phyloP scores from a whole-genome alignment of 768 basidiomycete genomes.

The Rickenella mellea region DNA sequence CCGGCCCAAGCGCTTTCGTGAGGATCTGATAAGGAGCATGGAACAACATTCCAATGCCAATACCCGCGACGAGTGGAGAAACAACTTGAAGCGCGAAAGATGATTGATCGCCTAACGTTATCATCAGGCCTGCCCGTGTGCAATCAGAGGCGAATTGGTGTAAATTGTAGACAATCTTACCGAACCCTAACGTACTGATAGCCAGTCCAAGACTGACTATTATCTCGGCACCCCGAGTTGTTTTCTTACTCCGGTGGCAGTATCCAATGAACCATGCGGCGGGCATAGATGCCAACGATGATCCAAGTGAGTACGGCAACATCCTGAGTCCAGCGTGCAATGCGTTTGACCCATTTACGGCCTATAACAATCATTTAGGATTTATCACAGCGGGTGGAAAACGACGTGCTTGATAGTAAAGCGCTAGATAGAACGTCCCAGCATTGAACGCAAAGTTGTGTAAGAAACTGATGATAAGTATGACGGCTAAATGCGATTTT shows the following conservation, averaged over 20 bases:
- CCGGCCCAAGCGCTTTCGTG: conserved; percentile 50
- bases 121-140: conserved; percentile 60
- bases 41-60: conserved; percentile 77
- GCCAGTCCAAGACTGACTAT: conserved; percentile 55
- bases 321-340: conserved; percentile 64
- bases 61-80: conserved; percentile 65
- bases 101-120: conserved; percentile 47
- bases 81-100: conserved; percentile 32
- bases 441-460: conserved; percentile 80
- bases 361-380: conserved; percentile 28
- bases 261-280: conserved; percentile 76
- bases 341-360: conserved; percentile 61
- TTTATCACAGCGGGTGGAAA: conserved; percentile 2
- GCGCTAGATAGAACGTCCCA: conserved; percentile 78
- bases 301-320: conserved; percentile 79
- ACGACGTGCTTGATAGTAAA: conserved; percentile 65
- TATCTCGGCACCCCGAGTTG: conserved; percentile 58
- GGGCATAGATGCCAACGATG: conserved; percentile 77
- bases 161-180: conserved; percentile 27
- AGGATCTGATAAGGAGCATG: conserved; percentile 82
- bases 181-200: conserved; percentile 64
- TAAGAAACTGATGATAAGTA: conserved; percentile 63
- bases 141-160: conserved; percentile 9
- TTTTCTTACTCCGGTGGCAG: conserved; percentile 44
- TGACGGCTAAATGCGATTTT: conserved; percentile 35